Percentiles rank a stretch among this genome's conserved stretches.
Evolutionary conservation across 495 filamentous ascomycete species (phyloP).

Genomic region (Tuber aestivum): DNA sequence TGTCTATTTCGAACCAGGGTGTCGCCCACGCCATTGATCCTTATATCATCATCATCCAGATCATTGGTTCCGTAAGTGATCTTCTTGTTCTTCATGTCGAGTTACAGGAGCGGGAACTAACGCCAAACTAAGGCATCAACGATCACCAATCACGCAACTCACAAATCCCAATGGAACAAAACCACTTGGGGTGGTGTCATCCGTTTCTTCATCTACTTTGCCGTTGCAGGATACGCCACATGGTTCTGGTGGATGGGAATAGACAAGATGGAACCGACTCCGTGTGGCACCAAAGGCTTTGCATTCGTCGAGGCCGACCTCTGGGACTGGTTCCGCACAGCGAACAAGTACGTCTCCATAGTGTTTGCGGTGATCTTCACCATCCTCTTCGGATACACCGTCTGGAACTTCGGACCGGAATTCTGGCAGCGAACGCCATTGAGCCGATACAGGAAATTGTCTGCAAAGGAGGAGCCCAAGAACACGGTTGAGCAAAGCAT

Average conservation of each 20-base stretch:
- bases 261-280: constrained; percentile 4
- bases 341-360: constrained; percentile 23
- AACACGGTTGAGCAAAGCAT: neutral
- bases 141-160: constrained; percentile 31
- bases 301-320: constrained; percentile 21
- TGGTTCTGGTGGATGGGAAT: constrained; percentile 37
- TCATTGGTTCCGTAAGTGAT: constrained; percentile 31
- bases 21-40: constrained; percentile 25
- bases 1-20: constrained; percentile 24
- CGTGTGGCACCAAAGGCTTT: constrained; percentile 23
- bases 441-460: neutral
- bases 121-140: constrained; percentile 25
- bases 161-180: constrained; percentile 33
- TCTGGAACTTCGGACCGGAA: constrained; percentile 23
- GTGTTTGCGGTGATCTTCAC: constrained; percentile 24
- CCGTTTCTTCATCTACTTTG: constrained; percentile 37
- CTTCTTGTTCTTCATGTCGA: neutral
- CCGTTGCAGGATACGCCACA: constrained; percentile 26
- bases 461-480: neutral
- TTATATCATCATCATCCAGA: constrained; percentile 36
- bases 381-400: constrained; percentile 33
- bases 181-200: constrained; percentile 38
- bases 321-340: constrained; percentile 31
- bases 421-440: constrained; percentile 5
- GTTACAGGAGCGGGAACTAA: neutral